These are phyloP conservation scores for Dactylellina drechsleri DNA, from an alignment of 2,329 filamentous ascomycete species.

Conservation along the genomic window DNA sequence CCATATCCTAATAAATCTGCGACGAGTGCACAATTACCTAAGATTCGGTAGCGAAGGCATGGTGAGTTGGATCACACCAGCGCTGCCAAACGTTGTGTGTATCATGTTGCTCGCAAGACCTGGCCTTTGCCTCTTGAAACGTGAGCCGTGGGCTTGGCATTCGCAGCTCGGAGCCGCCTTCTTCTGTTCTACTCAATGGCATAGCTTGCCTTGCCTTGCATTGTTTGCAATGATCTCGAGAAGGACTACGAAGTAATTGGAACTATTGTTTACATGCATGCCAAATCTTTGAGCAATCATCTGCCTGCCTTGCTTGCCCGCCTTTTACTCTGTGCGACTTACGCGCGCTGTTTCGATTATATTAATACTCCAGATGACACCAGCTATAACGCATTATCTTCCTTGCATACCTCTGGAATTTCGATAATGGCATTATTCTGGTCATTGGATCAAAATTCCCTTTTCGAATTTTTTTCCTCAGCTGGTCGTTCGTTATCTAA, in stretches of 20 bases:
- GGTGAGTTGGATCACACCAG: constrained; percentile 16
- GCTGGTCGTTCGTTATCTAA: background rate
- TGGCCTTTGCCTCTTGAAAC: constrained; percentile 44
- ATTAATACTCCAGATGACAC: constrained; percentile 14
- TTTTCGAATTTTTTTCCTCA: constrained; percentile 22
- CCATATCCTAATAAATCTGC: constrained; percentile 30
- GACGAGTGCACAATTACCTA: constrained; percentile 19
- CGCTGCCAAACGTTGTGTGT: constrained; percentile 39
- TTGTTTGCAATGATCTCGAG: too few species aligned
- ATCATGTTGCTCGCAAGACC: constrained; percentile 32
- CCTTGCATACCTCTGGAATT: too few species aligned
- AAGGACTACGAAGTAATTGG: background rate
- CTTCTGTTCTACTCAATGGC: too few species aligned
- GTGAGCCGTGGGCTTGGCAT: constrained; percentile 17
- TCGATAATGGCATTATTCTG: constrained; percentile 29
- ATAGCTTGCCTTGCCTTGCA: too few species aligned
- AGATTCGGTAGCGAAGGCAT: constrained; percentile 48
- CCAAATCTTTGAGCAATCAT: background rate
- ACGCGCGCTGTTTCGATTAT: constrained; percentile 54
- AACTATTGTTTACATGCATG: background rate
- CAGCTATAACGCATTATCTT: too few species aligned
- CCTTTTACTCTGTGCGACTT: constrained; percentile 13
- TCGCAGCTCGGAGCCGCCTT: too few species aligned
- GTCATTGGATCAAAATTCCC: constrained; percentile 10
- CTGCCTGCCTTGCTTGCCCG: background rate